Percentiles rank a stretch among this genome's conserved stretches.
These are phyloP conservation scores for Syncephalastrum monosporum DNA, from an alignment of 371 early-diverging fungal species.

Conservation along the genomic window DNA sequence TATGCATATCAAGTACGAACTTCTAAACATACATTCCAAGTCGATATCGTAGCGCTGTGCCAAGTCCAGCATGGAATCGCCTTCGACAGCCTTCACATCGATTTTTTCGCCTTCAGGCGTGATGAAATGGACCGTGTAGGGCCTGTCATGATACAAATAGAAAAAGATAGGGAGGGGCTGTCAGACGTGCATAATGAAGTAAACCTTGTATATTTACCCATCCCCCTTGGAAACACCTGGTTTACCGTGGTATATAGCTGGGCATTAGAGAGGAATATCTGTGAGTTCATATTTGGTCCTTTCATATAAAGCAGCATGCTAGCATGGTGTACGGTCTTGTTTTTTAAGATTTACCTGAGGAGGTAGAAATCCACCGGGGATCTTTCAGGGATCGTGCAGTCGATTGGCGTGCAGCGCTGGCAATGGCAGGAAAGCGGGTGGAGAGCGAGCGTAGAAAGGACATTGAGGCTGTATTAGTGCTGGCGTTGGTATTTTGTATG, in stretches of 20 bases:
- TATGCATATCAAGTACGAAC: neutral
- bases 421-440: neutral
- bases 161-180: neutral
- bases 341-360: conserved; percentile 9
- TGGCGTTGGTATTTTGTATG: no score
- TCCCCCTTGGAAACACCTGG: conserved; percentile 14
- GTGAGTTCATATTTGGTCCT: no score
- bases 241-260: conserved; percentile 19
- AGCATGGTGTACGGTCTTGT: no score
- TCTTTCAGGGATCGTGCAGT: neutral
- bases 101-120: conserved; percentile 77
- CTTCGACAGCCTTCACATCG: conserved; percentile 77
- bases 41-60: conserved; percentile 97
- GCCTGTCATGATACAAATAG: conserved; percentile 19
- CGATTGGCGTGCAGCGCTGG: neutral
- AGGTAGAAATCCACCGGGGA: conserved; percentile 9
- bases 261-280: no score
- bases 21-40: conserved; percentile 77
- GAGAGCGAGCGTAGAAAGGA: conserved; percentile 1
- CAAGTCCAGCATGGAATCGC: conserved; percentile 90
- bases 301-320: no score
- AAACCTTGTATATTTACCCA: conserved; percentile 6
- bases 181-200: no score
- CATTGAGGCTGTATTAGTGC: neutral
- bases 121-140: conserved; percentile 61